Evolutionary conservation across 352 stramenopile species (phyloP), one percentile per base, ranked within the genome.

Genomic region (Phytophthora europaea): DNA sequence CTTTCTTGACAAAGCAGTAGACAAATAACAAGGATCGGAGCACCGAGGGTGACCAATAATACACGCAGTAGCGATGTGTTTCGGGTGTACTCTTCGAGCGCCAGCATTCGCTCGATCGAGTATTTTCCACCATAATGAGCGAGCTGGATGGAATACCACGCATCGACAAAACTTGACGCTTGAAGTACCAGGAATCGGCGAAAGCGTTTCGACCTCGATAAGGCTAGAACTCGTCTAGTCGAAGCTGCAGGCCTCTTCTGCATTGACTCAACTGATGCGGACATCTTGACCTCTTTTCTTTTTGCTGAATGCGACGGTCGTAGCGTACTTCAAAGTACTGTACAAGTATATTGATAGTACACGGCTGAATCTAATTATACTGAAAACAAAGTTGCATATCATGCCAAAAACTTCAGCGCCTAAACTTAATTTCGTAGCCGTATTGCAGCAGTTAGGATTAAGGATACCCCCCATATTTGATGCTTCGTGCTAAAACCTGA

Each of bases 21-120:
- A 5, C 18, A 18, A 16, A 68, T 20, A 28, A 68, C 28, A 6
- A 73, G 9, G 0, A 68, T 8, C 16, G 60, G 59, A 18, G 54
- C 22, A 3, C 50, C 12, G 18, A 59, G 15, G 0, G 15, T 31
- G n/a, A 72, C 65, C 1, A 63, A 4, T 31, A 73, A 6, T n/a
- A 68, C 66, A 13, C 66, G 50, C 9, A 5, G 0, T 5, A 73
- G 15, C 3, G 66, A 64, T 10, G 52, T 69, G 6, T 22, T 52
- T 36, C 53, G 28, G 12, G 59, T 61, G n/a, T 73, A 73, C 20
- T 73, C 56, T 38, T 72, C 56, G 7, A 72, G 33, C 26, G 65
- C 65, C 31, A 73, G 28, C 66, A 73, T 69, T 20, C 66, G 66
- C 16, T 73, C 66, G 28, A 64, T 54, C 22, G 66, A 73, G 13